These are phyloP conservation scores for Pyronema omphalodes DNA, from an alignment of 495 filamentous ascomycete species.

Conservation along the genomic window DNA sequence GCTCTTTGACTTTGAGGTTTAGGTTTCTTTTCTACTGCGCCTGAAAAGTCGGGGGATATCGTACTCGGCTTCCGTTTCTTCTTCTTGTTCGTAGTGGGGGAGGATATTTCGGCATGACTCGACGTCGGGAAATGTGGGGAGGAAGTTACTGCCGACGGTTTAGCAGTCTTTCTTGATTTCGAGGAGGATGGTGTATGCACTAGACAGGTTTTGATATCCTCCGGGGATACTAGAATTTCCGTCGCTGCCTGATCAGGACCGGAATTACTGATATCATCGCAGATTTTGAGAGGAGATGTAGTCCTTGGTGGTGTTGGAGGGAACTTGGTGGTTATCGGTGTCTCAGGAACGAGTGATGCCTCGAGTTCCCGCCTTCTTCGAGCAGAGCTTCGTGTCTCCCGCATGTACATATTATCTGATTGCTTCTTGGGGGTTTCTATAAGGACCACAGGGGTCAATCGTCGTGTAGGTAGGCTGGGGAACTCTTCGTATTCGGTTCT, in stretches of 20 bases:
- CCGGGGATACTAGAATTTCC: background rate
- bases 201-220: background rate
- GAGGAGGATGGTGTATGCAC: too few relatives aligned
- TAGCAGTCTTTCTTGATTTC: background rate
- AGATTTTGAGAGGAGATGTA: too few relatives aligned
- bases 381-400: too few relatives aligned
- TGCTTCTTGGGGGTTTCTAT: too few relatives aligned
- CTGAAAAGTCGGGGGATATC: background rate
- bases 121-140: background rate
- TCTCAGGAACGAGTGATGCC: too few relatives aligned
- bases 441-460: too few relatives aligned
- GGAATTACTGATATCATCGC: background rate
- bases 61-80: background rate
- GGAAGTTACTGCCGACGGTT: background rate
- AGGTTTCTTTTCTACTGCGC: background rate
- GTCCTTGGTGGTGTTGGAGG: too few relatives aligned
- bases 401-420: too few relatives aligned
- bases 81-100: background rate
- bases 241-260: background rate
- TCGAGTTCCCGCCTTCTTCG: too few relatives aligned
- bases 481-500: too few relatives aligned
- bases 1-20: constrained; percentile 1
- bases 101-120: background rate
- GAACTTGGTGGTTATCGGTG: too few relatives aligned
- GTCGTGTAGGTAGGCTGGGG: too few relatives aligned